Percentiles rank a stretch among this genome's conserved stretches.
These are phyloP conservation scores for Auxenochlorella protothecoides DNA, from an alignment of 139 green algal species.

Conservation along the genomic window DNA sequence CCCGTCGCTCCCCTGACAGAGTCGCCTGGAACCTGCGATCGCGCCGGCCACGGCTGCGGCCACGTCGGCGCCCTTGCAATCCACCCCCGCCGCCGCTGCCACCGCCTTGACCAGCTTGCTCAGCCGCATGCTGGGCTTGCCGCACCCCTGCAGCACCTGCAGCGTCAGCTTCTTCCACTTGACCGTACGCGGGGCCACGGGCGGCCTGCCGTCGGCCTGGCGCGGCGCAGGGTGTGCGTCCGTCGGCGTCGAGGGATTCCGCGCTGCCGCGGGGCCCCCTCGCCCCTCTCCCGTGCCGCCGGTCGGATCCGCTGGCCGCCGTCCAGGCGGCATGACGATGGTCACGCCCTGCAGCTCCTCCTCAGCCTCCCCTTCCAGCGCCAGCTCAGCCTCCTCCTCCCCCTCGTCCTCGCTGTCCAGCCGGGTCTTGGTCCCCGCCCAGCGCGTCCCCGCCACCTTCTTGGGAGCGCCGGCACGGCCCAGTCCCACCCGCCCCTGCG, in stretches of 20 bases:
- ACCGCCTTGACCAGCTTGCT: too few relatives aligned
- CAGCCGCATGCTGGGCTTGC: too few relatives aligned
- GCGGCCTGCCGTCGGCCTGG: not conserved
- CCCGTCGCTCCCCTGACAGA: too few relatives aligned
- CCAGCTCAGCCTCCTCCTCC: slow-evolving; percentile 19
- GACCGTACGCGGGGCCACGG: not conserved
- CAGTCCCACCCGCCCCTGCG: slow-evolving; percentile 59
- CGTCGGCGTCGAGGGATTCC: not conserved
- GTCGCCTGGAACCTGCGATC: too few relatives aligned
- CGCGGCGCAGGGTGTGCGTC: not conserved
- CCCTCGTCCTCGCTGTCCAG: slow-evolving; percentile 43
- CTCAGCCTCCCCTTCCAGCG: slow-evolving; percentile 22
- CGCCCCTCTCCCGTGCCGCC: too few relatives aligned
- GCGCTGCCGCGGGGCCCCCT: not conserved
- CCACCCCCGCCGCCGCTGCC: too few relatives aligned
- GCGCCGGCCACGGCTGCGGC: too few relatives aligned
- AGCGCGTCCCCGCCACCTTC: slow-evolving; percentile 68
- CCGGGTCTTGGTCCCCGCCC: slow-evolving; percentile 65
- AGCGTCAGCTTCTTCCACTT: not conserved
- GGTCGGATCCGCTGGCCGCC: not conserved
- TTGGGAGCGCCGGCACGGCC: slow-evolving; percentile 56
- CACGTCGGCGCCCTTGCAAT: too few relatives aligned
- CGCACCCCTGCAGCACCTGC: too few relatives aligned
- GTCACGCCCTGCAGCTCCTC: slow-evolving; percentile 17
- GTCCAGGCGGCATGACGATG: not conserved